A percentile compares a stretch with the other conserved stretches of the same genome.
These are phyloP conservation scores for Lactarius evosmus DNA, from an alignment of 768 basidiomycete species.

Conservation along the genomic window DNA sequence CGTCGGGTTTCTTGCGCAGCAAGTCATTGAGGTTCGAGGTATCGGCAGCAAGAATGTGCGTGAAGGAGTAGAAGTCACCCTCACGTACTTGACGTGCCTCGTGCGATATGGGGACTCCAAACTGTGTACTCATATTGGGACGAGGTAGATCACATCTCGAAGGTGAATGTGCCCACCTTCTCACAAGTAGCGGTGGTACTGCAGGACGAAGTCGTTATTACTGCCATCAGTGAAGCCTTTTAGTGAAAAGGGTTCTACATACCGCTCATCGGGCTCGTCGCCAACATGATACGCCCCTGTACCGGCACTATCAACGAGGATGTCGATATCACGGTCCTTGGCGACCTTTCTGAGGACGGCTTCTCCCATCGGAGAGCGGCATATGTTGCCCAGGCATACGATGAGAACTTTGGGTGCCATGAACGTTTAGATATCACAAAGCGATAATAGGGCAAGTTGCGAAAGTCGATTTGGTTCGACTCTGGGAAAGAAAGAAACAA, in stretches of 20 bases:
- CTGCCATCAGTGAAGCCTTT: neutral
- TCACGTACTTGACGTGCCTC: slow-evolving; percentile 59
- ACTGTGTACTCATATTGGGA: slow-evolving; percentile 40
- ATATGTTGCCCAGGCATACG: slow-evolving; percentile 83
- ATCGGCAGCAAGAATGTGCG: slow-evolving; percentile 86
- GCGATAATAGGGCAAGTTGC: neutral
- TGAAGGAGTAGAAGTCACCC: slow-evolving; percentile 70
- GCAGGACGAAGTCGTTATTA: slow-evolving; percentile 2
- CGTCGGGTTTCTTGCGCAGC: slow-evolving; percentile 44
- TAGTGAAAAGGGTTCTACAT: slow-evolving; percentile 13
- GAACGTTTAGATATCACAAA: neutral
- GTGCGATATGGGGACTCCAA: slow-evolving; percentile 67
- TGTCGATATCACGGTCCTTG: slow-evolving; percentile 57
- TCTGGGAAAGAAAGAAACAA: neutral
- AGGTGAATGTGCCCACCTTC: slow-evolving; percentile 46
- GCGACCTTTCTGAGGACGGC: slow-evolving; percentile 75
- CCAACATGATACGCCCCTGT: slow-evolving; percentile 83
- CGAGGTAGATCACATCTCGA: neutral
- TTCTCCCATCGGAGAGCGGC: slow-evolving; percentile 91
- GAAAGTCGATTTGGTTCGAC: neutral
- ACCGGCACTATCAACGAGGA: slow-evolving; percentile 79
- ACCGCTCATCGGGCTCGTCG: slow-evolving; percentile 83
- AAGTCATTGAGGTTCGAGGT: slow-evolving; percentile 67
- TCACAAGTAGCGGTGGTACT: slow-evolving; percentile 70
- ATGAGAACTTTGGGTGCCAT: slow-evolving; percentile 53